Conservation (phyloP, 2,329 filamentous ascomycete species). For the Lachnellula occidentalis region DNA sequence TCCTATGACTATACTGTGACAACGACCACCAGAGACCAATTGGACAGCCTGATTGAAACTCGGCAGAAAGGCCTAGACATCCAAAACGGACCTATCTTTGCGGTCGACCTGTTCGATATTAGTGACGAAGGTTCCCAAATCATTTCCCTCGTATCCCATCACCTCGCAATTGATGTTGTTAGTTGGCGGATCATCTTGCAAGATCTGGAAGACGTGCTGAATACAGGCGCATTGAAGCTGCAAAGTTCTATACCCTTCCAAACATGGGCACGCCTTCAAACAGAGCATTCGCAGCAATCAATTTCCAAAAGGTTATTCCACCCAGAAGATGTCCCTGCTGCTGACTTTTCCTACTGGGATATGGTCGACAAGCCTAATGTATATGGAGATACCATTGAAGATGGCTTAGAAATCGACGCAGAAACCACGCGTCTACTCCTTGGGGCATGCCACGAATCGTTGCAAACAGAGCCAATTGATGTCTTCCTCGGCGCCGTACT, state of each 20-base stretch:
- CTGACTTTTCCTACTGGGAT: conserved; percentile 34
- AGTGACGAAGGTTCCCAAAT: conserved; percentile 30
- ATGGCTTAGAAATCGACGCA: conserved; percentile 36
- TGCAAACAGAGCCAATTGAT: conserved; percentile 36
- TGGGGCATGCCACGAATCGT: conserved; percentile 24
- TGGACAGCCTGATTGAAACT: conserved; percentile 12
- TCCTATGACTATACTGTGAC: conserved; percentile 16
- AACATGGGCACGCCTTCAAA: conserved; percentile 32
- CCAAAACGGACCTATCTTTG: conserved; percentile 12
- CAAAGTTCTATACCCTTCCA: conserved; percentile 32
- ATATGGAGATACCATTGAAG: conserved; percentile 30
- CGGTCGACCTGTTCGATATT: conserved; percentile 11
- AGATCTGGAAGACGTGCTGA: conserved; percentile 30
- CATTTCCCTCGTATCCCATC: conserved; percentile 16
- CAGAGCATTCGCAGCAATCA: conserved; percentile 24
- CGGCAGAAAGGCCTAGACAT: conserved; percentile 31
- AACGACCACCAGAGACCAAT: neutral
- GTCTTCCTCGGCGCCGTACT: conserved; percentile 34
- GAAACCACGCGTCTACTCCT: conserved; percentile 28
- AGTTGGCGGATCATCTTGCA: conserved; percentile 34
- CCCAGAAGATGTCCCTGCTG: conserved; percentile 23
- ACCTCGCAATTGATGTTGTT: conserved; percentile 31
- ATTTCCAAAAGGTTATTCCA: conserved; percentile 26
- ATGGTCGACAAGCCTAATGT: conserved; percentile 31
- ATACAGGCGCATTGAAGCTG: neutral